Conservation (phyloP, 2,329 filamentous ascomycete genomes). For the Aspergillus fumigatiaffinis region DNA sequence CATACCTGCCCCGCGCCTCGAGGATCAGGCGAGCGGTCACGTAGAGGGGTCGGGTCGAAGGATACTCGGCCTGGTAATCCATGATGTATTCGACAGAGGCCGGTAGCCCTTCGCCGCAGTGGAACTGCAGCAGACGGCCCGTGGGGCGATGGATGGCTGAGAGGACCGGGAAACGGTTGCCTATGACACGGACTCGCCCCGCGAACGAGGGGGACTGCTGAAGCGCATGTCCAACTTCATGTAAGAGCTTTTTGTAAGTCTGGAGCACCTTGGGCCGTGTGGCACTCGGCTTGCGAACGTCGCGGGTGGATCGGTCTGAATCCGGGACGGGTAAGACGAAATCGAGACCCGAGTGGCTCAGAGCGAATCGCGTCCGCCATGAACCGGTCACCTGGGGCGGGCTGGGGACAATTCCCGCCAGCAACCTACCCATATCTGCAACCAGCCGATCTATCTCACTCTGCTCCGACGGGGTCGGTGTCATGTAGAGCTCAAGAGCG, state of each 20-base stretch:
- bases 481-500: slow-evolving; percentile 44
- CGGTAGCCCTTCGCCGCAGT: slow-evolving; percentile 40
- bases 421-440: slow-evolving; percentile 23
- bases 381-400: slow-evolving; percentile 51
- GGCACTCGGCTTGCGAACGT: slow-evolving; percentile 30
- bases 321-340: slow-evolving; percentile 37
- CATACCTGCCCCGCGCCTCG: slow-evolving; percentile 47
- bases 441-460: slow-evolving; percentile 23
- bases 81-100: slow-evolving; percentile 42
- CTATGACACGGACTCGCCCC: slow-evolving; percentile 13
- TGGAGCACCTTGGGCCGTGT: slow-evolving; percentile 29
- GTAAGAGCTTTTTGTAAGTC: slow-evolving; percentile 21
- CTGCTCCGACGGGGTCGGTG: slow-evolving; percentile 42
- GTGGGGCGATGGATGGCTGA: slow-evolving; percentile 42
- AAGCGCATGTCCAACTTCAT: slow-evolving; percentile 20
- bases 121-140: slow-evolving; percentile 51
- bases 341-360: slow-evolving; percentile 54
- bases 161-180: slow-evolving; percentile 30
- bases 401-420: slow-evolving; percentile 25
- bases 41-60: slow-evolving; percentile 49
- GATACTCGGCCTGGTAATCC: slow-evolving; percentile 48
- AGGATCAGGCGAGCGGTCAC: slow-evolving; percentile 49
- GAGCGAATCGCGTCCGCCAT: slow-evolving; percentile 48
- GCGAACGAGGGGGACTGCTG: slow-evolving; percentile 17
- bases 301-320: slow-evolving; percentile 17